Percentiles rank a stretch among this genome's conserved stretches.
Conservation (phyloP, 2,329 filamentous ascomycete species). For the Colletotrichum zoysiae region DNA sequence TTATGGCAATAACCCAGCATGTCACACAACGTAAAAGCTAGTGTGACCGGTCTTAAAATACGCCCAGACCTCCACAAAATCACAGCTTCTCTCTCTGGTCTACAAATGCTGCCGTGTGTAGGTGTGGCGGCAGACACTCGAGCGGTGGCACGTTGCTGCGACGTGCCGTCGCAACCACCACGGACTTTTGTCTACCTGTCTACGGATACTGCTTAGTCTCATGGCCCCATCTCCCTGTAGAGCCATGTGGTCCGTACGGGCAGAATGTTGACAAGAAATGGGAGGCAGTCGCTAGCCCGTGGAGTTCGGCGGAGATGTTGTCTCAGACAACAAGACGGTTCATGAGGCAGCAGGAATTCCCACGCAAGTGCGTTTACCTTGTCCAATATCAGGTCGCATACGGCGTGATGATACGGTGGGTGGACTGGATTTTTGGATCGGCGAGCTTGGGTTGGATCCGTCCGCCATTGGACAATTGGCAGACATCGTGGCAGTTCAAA, state of each 20-base stretch:
- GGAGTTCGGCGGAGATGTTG: background rate
- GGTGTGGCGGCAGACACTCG: background rate
- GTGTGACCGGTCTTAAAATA: conserved; percentile 9
- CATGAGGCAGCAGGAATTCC: background rate
- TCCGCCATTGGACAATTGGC: background rate
- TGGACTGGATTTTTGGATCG: background rate
- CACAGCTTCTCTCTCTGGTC: background rate
- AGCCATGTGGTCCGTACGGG: background rate
- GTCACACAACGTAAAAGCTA: background rate
- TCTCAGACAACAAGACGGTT: background rate
- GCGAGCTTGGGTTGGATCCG: background rate
- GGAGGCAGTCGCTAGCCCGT: background rate
- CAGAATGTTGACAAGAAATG: background rate
- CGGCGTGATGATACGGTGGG: background rate
- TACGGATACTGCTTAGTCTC: background rate
- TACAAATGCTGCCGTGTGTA: background rate
- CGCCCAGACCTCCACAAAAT: background rate
- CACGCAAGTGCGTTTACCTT: conserved; percentile 7
- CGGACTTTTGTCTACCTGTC: background rate
- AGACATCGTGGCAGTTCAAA: background rate
- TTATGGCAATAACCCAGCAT: background rate
- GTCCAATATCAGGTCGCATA: background rate
- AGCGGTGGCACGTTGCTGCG: background rate
- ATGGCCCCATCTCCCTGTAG: background rate
- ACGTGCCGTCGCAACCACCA: background rate